A percentile compares a stretch with the other conserved stretches of the same genome.
These are phyloP conservation scores for Oenanthe javanica DNA, from an alignment of 140 eudicot genomes.

Conservation along the genomic window DNA sequence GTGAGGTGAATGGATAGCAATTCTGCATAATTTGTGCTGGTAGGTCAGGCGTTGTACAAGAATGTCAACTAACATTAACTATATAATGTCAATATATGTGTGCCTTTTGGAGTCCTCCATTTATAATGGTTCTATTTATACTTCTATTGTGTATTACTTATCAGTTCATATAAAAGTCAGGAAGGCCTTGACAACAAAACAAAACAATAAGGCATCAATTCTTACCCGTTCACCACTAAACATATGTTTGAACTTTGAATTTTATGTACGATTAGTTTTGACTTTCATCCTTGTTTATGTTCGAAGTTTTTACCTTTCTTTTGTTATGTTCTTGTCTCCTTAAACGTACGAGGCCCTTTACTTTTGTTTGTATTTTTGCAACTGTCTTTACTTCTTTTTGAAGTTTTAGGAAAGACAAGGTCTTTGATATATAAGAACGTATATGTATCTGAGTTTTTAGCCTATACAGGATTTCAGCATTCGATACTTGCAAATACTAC, in stretches of 20 bases:
- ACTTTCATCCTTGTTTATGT: background rate
- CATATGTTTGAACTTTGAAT: background rate
- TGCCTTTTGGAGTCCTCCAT: background rate
- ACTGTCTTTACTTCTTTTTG: background rate
- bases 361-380: background rate
- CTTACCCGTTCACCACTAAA: background rate
- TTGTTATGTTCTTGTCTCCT: background rate
- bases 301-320: background rate
- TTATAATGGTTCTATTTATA: background rate
- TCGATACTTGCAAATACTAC: background rate
- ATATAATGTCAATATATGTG: background rate
- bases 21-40: background rate
- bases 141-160: background rate
- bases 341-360: background rate
- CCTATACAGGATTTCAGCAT: background rate
- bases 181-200: background rate
- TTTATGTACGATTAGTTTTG: background rate
- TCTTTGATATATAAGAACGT: background rate
- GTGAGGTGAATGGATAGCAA: background rate
- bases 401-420: background rate
- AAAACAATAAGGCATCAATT: background rate
- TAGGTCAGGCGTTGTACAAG: background rate
- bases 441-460: background rate
- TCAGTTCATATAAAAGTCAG: background rate
- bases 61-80: background rate